Percentiles rank a stretch among this genome's conserved stretches.
phyloP scores from a whole-genome alignment of 129 eudicot species.

The Flaveria linearis region DNA sequence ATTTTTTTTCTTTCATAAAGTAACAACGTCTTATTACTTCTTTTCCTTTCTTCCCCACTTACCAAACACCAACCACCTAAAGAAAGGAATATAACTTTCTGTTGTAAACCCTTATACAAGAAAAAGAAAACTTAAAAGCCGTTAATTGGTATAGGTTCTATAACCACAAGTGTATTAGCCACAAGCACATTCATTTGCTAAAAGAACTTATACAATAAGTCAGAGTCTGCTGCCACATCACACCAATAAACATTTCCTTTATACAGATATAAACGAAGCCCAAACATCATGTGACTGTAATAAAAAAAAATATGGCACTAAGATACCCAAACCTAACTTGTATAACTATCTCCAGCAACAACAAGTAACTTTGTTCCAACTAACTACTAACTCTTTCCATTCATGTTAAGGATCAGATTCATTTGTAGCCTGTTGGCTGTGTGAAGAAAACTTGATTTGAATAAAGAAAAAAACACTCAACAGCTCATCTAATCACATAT shows the following conservation, averaged over 20 bases:
- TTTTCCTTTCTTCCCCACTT: conserved; percentile 22
- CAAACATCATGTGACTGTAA: conserved; percentile 9
- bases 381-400: too few relatives aligned
- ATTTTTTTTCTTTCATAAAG: conserved; percentile 29
- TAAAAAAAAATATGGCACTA: not conserved
- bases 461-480: conserved; percentile 19
- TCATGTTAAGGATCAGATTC: not conserved
- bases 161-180: conserved; percentile 20
- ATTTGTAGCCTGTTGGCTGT: conserved; percentile 2
- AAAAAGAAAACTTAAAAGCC: not conserved
- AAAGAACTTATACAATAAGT: not conserved
- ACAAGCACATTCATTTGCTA: not conserved
- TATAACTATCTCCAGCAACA: not conserved
- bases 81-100: conserved; percentile 33
- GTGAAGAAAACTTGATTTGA: conserved; percentile 1
- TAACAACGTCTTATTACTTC: conserved; percentile 8
- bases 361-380: too few relatives aligned
- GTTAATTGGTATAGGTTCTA: not conserved
- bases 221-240: conserved; percentile 15
- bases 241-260: not conserved
- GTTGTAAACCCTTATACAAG: conserved; percentile 16
- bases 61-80: not conserved
- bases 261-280: not conserved
- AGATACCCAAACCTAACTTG: conserved; percentile 24
- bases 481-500: conserved; percentile 7